Percentiles rank a stretch among this genome's conserved stretches.
phyloP scores from a whole-genome alignment of 1,284 basidiomycete species.

The Puccinia hordei region DNA sequence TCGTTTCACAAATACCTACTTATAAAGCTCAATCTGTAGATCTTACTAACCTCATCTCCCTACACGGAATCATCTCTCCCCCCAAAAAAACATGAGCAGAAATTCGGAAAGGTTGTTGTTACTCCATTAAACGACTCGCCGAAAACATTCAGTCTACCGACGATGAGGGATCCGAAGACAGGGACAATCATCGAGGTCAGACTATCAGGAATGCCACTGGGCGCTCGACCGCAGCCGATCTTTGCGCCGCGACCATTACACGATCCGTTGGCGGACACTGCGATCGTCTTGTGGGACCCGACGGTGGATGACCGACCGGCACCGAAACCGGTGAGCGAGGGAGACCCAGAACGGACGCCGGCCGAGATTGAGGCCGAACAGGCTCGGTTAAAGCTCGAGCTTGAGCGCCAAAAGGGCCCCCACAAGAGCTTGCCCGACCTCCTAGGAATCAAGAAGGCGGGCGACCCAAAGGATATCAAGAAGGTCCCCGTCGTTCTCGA shows the following conservation, averaged over 20 bases:
- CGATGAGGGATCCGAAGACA: slow-evolving; percentile 74
- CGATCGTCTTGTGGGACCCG: slow-evolving; percentile 95
- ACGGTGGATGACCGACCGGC: slow-evolving; percentile 84
- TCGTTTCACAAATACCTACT: not conserved
- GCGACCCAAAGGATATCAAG: slow-evolving; percentile 58
- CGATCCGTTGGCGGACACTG: slow-evolving; percentile 96
- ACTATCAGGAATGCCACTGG: slow-evolving; percentile 75
- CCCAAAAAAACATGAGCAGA: slow-evolving; percentile 5
- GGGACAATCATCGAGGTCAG: slow-evolving; percentile 71
- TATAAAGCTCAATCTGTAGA: not conserved
- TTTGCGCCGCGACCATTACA: slow-evolving; percentile 87
- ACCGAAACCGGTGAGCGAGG: slow-evolving; percentile 42
- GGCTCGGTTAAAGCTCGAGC: slow-evolving; percentile 61
- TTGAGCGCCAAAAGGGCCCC: slow-evolving; percentile 61
- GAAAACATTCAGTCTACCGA: slow-evolving; percentile 76
- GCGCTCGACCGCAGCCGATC: slow-evolving; percentile 78
- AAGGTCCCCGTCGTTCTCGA: slow-evolving; percentile 98
- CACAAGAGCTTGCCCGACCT: slow-evolving; percentile 87
- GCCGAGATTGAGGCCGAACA: slow-evolving; percentile 62
- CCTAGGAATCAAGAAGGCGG: slow-evolving; percentile 71
- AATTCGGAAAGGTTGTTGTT: slow-evolving; percentile 32
- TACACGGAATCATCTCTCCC: too few relatives aligned
- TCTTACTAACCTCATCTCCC: not conserved
- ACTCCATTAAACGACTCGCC: slow-evolving; percentile 53
- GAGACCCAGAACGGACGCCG: slow-evolving; percentile 57